These are phyloP conservation scores for Curvularia sp. DNA, from an alignment of 2,329 filamentous ascomycete species.

Conservation along the genomic window DNA sequence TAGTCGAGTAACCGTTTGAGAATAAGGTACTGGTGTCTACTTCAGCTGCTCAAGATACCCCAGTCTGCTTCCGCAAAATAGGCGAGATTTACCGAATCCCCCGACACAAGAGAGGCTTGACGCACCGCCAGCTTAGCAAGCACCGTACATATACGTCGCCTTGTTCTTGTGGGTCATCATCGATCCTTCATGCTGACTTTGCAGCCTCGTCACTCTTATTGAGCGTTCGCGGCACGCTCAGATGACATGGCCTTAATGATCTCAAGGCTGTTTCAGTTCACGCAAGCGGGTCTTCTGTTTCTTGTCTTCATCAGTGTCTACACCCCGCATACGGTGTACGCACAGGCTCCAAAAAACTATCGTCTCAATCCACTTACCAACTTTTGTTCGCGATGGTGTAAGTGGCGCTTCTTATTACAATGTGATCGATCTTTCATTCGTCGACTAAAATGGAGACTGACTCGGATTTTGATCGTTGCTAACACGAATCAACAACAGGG, in stretches of 20 bases:
- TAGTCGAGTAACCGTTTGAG: no score
- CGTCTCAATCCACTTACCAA: not conserved
- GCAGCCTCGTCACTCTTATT: not conserved
- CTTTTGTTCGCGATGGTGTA: slow-evolving; percentile 2
- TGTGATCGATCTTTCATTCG: no score
- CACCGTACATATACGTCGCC: slow-evolving; percentile 1
- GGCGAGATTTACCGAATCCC: not conserved
- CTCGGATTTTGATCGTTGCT: not conserved
- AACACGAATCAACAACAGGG: not conserved
- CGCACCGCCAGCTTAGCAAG: not conserved
- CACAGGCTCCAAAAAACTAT: not conserved
- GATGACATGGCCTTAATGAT: not conserved
- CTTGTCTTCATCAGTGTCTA: not conserved
- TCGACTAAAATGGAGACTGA: not conserved
- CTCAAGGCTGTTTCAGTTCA: not conserved
- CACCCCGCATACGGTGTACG: not conserved
- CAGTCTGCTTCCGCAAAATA: not conserved
- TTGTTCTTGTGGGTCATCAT: not conserved
- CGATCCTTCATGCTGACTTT: not conserved
- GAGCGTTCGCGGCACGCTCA: not conserved
- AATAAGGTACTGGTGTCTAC: not conserved
- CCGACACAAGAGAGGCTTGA: not conserved
- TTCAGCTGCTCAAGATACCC: not conserved
- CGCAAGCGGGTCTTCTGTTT: not conserved
- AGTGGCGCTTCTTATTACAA: not conserved